These are phyloP conservation scores for Emmonsia crescens DNA, from an alignment of 2,329 filamentous ascomycete species.

Conservation along the genomic window DNA sequence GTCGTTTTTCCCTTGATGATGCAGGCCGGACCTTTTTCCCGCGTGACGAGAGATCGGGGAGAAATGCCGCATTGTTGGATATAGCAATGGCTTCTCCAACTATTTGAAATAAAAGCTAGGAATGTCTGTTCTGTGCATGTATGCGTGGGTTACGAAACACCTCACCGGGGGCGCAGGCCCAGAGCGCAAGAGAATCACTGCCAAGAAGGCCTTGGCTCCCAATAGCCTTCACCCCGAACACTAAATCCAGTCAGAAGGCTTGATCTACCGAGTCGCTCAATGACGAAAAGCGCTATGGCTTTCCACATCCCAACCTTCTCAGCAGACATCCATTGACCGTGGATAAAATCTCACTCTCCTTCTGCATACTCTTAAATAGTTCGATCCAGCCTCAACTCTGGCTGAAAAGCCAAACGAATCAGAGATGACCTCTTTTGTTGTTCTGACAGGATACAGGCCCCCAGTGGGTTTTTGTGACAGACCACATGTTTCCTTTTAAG, in stretches of 20 bases:
- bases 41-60: neutral
- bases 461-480: neutral
- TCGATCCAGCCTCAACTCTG: neutral
- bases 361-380: neutral
- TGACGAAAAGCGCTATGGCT: neutral
- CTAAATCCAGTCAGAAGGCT: neutral
- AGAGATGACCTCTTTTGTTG: neutral
- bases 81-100: neutral
- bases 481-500: neutral
- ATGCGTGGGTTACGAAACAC: neutral
- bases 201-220: neutral
- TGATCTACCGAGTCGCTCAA: constrained; percentile 1
- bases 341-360: neutral
- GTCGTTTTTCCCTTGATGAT: neutral
- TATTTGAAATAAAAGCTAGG: neutral
- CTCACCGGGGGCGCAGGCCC: neutral
- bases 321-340: too few species aligned
- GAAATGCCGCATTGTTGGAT: neutral
- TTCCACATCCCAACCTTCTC: neutral
- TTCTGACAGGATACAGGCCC: neutral
- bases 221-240: neutral
- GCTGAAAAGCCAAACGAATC: neutral
- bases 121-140: neutral
- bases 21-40: neutral
- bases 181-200: neutral